Conservation (phyloP, 768 basidiomycete genomes). For the Calocybe indica region DNA sequence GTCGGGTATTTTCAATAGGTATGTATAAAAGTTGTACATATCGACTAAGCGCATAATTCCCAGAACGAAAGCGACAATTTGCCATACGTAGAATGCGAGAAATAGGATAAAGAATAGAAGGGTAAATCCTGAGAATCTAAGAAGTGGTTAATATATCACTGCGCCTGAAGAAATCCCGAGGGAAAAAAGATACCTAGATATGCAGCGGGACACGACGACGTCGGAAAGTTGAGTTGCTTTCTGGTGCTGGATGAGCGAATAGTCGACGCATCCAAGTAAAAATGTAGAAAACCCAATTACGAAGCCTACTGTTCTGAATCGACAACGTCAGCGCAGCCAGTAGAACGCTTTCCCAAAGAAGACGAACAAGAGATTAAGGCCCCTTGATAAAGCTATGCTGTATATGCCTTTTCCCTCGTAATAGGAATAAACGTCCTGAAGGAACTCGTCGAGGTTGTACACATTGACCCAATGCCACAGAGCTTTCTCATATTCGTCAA, state of each 20-base stretch:
- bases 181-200: slow-evolving; percentile 61
- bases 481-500: slow-evolving; percentile 85
- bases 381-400: slow-evolving; percentile 85
- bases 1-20: slow-evolving; percentile 91
- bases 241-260: slow-evolving; percentile 68
- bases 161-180: neutral
- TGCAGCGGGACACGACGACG: slow-evolving; percentile 76
- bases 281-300: slow-evolving; percentile 99
- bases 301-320: slow-evolving; percentile 86
- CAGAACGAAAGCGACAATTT: slow-evolving; percentile 73
- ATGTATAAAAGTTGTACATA: slow-evolving; percentile 95
- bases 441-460: slow-evolving; percentile 90
- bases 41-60: slow-evolving; percentile 77
- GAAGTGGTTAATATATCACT: slow-evolving; percentile 1
- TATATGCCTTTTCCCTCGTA: slow-evolving; percentile 97
- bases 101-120: slow-evolving; percentile 82
- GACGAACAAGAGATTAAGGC: slow-evolving; percentile 85
- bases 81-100: slow-evolving; percentile 84
- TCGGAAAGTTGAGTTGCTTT: slow-evolving; percentile 67
- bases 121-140: slow-evolving; percentile 79
- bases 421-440: slow-evolving; percentile 93
- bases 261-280: slow-evolving; percentile 91
- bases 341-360: neutral
- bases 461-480: slow-evolving; percentile 99
- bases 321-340: slow-evolving; percentile 7